Evolutionary conservation across 1,139 yeast genomes (phyloP).

Genomic region (Pichia sp.): DNA sequence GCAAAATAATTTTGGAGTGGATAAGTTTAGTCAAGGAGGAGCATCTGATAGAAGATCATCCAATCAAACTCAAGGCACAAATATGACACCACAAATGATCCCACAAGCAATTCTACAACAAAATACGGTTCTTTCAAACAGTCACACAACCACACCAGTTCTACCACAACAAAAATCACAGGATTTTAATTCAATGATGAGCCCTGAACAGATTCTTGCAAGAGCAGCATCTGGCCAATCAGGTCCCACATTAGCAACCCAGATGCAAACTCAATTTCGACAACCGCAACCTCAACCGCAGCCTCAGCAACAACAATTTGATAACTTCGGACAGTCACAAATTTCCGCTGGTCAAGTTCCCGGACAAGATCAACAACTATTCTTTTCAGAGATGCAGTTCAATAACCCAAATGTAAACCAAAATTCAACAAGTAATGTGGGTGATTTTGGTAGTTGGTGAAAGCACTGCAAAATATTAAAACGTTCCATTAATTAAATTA

Average conservation of each 20-base stretch:
- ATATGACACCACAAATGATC: slow-evolving; percentile 10
- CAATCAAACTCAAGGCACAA: slow-evolving; percentile 1
- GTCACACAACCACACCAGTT: slow-evolving; percentile 11
- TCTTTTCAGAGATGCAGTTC: background rate
- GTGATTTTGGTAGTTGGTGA: slow-evolving; percentile 3
- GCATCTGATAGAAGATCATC: slow-evolving; percentile 2
- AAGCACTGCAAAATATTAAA: too few species aligned
- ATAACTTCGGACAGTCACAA: too few species aligned
- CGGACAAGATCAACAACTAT: background rate
- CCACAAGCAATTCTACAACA: slow-evolving; percentile 20
- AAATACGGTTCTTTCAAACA: slow-evolving; percentile 9
- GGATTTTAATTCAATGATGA: slow-evolving; percentile 19
- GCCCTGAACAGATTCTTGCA: slow-evolving; percentile 29
- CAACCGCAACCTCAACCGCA: slow-evolving; percentile 1
- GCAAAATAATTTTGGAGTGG: slow-evolving; percentile 1
- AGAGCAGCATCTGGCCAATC: slow-evolving; percentile 16
- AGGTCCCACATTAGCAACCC: too few species aligned
- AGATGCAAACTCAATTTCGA: background rate
- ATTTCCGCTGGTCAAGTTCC: background rate
- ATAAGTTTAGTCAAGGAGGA: background rate
- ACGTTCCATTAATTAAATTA: background rate
- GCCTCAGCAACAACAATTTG: background rate
- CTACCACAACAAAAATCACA: slow-evolving; percentile 8
- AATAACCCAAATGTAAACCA: background rate
- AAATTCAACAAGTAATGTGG: background rate